Evolutionary conservation across 2,329 filamentous ascomycete genomes (phyloP).

Genomic region (Lachnellula hyalina): DNA sequence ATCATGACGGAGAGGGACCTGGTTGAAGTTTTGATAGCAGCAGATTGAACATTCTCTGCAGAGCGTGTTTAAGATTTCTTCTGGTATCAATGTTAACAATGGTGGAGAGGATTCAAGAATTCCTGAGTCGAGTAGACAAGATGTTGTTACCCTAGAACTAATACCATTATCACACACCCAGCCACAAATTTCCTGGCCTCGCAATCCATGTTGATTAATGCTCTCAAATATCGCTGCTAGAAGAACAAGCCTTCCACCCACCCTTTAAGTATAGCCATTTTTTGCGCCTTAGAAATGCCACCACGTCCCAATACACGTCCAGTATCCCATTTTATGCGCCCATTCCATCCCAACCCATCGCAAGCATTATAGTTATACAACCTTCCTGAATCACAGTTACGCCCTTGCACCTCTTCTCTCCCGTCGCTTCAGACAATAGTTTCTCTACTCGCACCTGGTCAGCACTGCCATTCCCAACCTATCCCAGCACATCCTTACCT

Average conservation of each 20-base stretch:
- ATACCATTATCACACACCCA: background rate
- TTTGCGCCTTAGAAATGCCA: background rate
- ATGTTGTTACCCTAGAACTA: background rate
- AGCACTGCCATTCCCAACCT: background rate
- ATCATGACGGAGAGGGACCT: conserved; percentile 12
- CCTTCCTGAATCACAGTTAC: background rate
- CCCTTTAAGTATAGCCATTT: background rate
- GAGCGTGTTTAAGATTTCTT: background rate
- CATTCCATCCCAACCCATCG: background rate
- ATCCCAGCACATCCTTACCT: background rate
- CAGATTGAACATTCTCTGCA: background rate
- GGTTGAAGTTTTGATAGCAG: conserved; percentile 11
- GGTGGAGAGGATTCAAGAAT: background rate
- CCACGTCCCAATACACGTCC: background rate
- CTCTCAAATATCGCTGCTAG: background rate
- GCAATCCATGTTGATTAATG: background rate
- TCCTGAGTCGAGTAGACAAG: background rate
- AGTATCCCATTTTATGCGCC: background rate
- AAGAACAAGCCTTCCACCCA: background rate
- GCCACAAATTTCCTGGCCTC: background rate
- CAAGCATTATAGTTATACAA: background rate
- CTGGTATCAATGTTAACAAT: background rate
- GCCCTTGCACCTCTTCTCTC: background rate
- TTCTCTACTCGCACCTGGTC: no score
- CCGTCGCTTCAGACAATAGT: background rate